Percentiles rank a stretch among this genome's conserved stretches.
Conservation (phyloP, 2,329 filamentous ascomycete species). For the Colletotrichum nymphaeae region DNA sequence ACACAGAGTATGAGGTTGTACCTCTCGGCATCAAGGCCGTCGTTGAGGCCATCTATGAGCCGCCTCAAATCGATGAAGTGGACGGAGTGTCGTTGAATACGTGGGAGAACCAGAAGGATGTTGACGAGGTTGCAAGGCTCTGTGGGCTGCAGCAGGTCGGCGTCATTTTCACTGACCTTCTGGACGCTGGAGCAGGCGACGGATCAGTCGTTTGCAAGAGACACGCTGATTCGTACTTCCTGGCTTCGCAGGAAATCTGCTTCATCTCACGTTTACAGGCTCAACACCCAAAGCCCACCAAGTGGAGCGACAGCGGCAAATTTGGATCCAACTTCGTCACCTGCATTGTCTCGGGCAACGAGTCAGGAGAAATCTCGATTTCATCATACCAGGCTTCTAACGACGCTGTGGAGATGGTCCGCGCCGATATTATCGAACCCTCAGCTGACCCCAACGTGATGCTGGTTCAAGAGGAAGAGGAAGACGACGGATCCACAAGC, state of each 20-base stretch:
- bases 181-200: slow-evolving; percentile 83
- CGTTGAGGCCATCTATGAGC: slow-evolving; percentile 97
- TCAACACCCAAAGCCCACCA: slow-evolving; percentile 87
- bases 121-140: slow-evolving; percentile 82
- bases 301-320: slow-evolving; percentile 94
- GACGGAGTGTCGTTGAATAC: slow-evolving; percentile 88
- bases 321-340: slow-evolving; percentile 99
- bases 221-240: slow-evolving; percentile 93
- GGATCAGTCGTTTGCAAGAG: slow-evolving; percentile 94
- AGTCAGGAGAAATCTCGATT: slow-evolving; percentile 87
- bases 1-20: slow-evolving; percentile 91
- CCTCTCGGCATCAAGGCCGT: slow-evolving; percentile 95
- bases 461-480: slow-evolving; percentile 93
- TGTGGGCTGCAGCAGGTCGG: slow-evolving; percentile 92
- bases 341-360: slow-evolving; percentile 93
- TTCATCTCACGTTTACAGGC: slow-evolving; percentile 92
- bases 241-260: slow-evolving; percentile 90
- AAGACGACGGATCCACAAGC: slow-evolving; percentile 77
- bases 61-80: slow-evolving; percentile 87
- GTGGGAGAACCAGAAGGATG: slow-evolving; percentile 86
- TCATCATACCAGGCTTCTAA: slow-evolving; percentile 96
- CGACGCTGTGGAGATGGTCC: slow-evolving; percentile 95
- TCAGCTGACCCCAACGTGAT: slow-evolving; percentile 93
- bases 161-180: slow-evolving; percentile 92
- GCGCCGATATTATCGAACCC: slow-evolving; percentile 93